Base-by-base conservation (phyloP, 306 rosid species). In the Quercus gilva region DNA sequence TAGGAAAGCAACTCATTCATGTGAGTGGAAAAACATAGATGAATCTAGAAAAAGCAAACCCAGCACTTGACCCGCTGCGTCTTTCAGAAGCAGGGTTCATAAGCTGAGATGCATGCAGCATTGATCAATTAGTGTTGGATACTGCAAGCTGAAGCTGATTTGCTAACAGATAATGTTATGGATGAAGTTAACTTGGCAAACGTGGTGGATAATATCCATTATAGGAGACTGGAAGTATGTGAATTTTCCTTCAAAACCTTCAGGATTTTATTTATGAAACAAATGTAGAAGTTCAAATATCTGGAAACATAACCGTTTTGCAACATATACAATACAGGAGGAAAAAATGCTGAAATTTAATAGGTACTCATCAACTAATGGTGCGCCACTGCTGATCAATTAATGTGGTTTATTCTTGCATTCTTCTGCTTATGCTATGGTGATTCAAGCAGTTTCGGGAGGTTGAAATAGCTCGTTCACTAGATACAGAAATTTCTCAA, bases 401-500 rank as follows among this genome's bases (percentile, higher is more conserved):
- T 63, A 18, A 8, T 18, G 13, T 18, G 45, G 49, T 29, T 65
- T 31, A 7, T 29, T 31, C 49, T 10, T 7, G 33, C 26, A 28
- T 67, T 55, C 6, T 19, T 55, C 57, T 5, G 37, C 29, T 15
- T 26, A 33, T 26, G 17, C 20, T 49, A 37, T 3, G 37, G 19
- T 58, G 55, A 73, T 88, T 31, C 85, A 78, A 14, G 20, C 67
- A 7, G 75, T 10, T 61, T 31, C 4, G 4, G 35, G 35, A 31
- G 35, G 35, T 31, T 31, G 35, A 31, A 56, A 61, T 61, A 90
- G 55, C 68, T 86, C 83, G 75, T 82, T 85, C 87, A 83, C 25
- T 37, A 94, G 92, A 18, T 83, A 83, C 18, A 69, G 78, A 60
- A 94, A 89, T 15, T 74, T 87, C 78, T 84, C 88, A 1, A 90